Evolutionary conservation across 1,139 yeast species (phyloP), one percentile per base, ranked within the genome.

Genomic region (Yamadazyma triangularis): DNA sequence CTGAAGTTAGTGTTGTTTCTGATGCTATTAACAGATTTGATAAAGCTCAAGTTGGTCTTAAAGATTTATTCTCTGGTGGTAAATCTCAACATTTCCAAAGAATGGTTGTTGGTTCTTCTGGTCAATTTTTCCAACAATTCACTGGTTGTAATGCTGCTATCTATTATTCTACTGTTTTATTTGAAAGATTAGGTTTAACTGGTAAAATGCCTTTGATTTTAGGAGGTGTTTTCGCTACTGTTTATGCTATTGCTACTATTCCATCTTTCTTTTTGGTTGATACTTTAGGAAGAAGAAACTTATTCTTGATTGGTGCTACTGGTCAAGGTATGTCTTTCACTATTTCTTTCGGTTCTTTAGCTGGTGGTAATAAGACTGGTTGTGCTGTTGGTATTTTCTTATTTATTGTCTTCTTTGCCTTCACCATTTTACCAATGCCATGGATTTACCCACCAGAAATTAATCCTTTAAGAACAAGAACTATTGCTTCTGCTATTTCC

Each of bases 91-190:
- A 72, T 40, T 58, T 69, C 44, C 64, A 60, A 48, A 69, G 78
- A 65, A 67, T 70, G 64, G 30, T 68, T 30, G 51, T 76, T 39
- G 87, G 87, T 47, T 61, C 84, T 4, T 73, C 82, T 13, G 48
- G 53, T 36, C 56, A 51, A 42, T 51, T 51, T 26, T 74, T 71
- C 69, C 77, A 71, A 50, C 76, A 70, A 48, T 63, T 70, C 48
- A 67, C 73, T 29, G 76, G 82, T 49, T 73, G 80, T 61, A 77
- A 77, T 45, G 79, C 80, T 41, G 77, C 79, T 40, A 76, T 75
- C 45, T 77, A 76, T 56, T 76, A 76, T 48, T 73, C 80, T 22
- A 73, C 82, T 20, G 78, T 76, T 31, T 61, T 77, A 45, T 75
- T 75, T 45, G 69, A 75, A 53, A 70, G 79, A 30, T 69, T 71